Conservation (phyloP, 2,329 filamentous ascomycete genomes). For the Alternaria rosae region DNA sequence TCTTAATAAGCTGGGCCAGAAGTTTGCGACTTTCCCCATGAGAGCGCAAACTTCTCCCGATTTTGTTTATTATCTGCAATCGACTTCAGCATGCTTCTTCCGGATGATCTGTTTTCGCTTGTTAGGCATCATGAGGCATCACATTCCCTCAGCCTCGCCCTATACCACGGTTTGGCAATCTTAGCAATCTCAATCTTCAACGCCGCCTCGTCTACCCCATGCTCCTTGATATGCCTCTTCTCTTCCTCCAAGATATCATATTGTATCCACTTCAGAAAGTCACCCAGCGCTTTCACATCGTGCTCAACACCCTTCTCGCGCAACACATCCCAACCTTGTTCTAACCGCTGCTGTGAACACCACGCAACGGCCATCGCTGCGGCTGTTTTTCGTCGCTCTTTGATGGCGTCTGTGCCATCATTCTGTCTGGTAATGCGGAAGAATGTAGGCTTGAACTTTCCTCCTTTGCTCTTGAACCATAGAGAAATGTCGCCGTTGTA, state of each 20-base stretch:
- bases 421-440: conserved; percentile 24
- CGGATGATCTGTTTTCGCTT: background rate
- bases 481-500: background rate
- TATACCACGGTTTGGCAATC: conserved; percentile 22
- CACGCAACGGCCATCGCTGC: conserved; percentile 22
- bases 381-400: conserved; percentile 22
- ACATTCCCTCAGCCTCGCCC: background rate
- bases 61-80: background rate
- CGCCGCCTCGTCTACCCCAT: conserved; percentile 25
- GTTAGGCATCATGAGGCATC: background rate
- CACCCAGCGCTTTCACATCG: conserved; percentile 22
- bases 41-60: background rate
- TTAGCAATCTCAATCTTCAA: conserved; percentile 31
- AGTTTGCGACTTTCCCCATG: background rate
- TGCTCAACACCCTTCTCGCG: conserved; percentile 20
- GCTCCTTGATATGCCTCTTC: conserved; percentile 26
- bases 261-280: conserved; percentile 37
- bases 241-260: conserved; percentile 33
- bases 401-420: background rate
- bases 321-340: conserved; percentile 39
- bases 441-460: conserved; percentile 36
- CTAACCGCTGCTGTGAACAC: conserved; percentile 30
- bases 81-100: background rate
- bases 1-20: background rate
- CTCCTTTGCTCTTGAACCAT: conserved; percentile 19